phyloP scores from a whole-genome alignment of 495 filamentous ascomycete species.

The Neurospora sp. region DNA sequence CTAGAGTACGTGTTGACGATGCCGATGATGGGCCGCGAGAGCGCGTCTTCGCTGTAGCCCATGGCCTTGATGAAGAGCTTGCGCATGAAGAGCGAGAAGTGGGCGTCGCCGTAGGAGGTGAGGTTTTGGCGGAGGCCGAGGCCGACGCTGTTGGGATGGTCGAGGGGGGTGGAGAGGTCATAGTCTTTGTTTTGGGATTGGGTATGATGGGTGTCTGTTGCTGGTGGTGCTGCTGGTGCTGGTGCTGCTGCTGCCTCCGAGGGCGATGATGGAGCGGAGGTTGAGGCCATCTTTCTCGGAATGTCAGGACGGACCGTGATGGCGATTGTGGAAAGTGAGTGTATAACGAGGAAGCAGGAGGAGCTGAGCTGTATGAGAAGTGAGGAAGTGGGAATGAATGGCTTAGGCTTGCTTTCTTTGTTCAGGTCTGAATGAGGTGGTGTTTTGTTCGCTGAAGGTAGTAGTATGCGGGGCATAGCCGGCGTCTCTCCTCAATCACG shows the following conservation, averaged over 20 bases:
- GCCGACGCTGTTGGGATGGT: conserved; percentile 24
- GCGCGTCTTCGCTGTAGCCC: conserved; percentile 56
- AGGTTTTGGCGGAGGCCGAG: conserved; percentile 50
- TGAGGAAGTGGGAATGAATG: background rate
- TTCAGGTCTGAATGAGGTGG: background rate
- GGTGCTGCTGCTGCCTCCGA: background rate
- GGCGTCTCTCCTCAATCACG: background rate
- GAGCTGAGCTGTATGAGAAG: background rate
- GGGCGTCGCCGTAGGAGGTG: conserved; percentile 57
- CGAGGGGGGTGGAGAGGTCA: conserved; percentile 40
- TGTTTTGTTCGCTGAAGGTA: background rate
- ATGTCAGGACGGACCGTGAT: background rate
- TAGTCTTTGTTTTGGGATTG: conserved; percentile 33
- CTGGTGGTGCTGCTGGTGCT: background rate
- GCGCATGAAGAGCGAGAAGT: conserved; percentile 60
- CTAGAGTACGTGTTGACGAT: conserved; percentile 57
- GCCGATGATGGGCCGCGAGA: conserved; percentile 54
- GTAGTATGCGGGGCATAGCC: background rate
- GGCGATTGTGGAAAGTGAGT: background rate
- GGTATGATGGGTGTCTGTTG: background rate
- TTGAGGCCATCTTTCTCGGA: background rate
- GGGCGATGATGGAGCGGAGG: background rate
- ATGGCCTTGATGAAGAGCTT: conserved; percentile 64
- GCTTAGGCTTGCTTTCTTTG: background rate
- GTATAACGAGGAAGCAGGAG: background rate